Evolutionary conservation across 2,329 filamentous ascomycete species (phyloP).

Genomic region (Paecilomyces sp.): DNA sequence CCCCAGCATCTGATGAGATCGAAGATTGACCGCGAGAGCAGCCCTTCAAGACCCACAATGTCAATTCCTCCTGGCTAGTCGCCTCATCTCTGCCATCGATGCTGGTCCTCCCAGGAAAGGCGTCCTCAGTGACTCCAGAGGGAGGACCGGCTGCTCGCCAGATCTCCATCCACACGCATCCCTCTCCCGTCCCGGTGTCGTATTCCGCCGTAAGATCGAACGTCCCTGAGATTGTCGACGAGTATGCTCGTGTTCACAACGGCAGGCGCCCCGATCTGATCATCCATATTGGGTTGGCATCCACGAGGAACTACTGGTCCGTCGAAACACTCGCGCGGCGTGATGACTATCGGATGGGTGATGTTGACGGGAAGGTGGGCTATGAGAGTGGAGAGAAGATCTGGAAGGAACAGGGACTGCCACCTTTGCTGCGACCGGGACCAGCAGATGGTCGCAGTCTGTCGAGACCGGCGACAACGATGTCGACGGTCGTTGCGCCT

Average conservation of each 20-base stretch:
- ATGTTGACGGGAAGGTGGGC: conserved; percentile 55
- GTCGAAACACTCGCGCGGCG: conserved; percentile 65
- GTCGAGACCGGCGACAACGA: not conserved
- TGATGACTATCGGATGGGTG: conserved; percentile 62
- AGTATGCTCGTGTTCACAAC: conserved; percentile 32
- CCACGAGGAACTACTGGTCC: conserved; percentile 57
- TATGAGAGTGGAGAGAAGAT: conserved; percentile 42
- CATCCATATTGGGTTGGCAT: conserved; percentile 75
- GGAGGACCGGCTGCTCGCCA: conserved; percentile 17
- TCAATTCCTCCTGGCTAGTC: conserved; percentile 79
- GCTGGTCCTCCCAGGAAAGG: conserved; percentile 41
- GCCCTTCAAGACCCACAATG: conserved; percentile 68
- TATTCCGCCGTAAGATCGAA: conserved; percentile 60
- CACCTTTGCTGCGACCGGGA: conserved; percentile 49
- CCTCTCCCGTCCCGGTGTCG: conserved; percentile 60
- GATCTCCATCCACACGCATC: conserved; percentile 46
- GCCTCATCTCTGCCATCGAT: conserved; percentile 59
- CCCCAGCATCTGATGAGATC: conserved; percentile 1
- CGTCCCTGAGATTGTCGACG: conserved; percentile 56
- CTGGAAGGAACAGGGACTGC: conserved; percentile 44
- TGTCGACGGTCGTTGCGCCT: not conserved
- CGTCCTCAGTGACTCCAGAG: conserved; percentile 9
- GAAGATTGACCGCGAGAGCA: conserved; percentile 25
- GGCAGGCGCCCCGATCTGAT: conserved; percentile 53
- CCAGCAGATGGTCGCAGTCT: not conserved